Evolutionary conservation across 2,329 filamentous ascomycete species (phyloP).

Genomic region (Cyphellophora europaea): DNA sequence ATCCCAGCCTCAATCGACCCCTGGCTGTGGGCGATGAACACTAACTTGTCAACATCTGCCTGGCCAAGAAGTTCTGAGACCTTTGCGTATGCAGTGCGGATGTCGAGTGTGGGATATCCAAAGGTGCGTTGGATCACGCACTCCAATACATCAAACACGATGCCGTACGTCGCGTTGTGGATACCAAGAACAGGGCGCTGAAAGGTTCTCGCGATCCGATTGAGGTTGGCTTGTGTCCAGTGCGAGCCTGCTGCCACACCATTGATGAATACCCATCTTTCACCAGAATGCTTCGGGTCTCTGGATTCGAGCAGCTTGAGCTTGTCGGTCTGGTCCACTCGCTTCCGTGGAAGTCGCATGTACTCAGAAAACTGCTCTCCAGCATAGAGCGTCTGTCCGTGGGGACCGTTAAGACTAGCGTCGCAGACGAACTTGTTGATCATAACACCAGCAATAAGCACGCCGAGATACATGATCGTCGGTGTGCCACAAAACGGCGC

Average conservation of each 20-base stretch:
- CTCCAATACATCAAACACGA: slow-evolving; percentile 68
- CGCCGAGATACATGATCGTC: slow-evolving; percentile 24
- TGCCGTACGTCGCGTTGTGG: slow-evolving; percentile 65
- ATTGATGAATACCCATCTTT: slow-evolving; percentile 75
- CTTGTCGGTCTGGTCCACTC: slow-evolving; percentile 7
- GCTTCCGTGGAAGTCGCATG: slow-evolving; percentile 6
- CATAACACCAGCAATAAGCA: slow-evolving; percentile 22
- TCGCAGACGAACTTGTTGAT: slow-evolving; percentile 23
- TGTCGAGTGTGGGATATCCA: slow-evolving; percentile 60
- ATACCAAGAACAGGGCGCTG: slow-evolving; percentile 61
- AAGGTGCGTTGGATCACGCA: slow-evolving; percentile 70
- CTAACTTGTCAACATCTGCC: slow-evolving; percentile 54
- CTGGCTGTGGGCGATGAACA: slow-evolving; percentile 69
- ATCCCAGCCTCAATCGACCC: slow-evolving; percentile 66
- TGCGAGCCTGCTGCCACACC: slow-evolving; percentile 50
- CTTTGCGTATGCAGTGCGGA: slow-evolving; percentile 48
- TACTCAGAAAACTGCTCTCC: slow-evolving; percentile 7
- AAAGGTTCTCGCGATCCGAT: slow-evolving; percentile 64
- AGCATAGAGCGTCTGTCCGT: slow-evolving; percentile 4
- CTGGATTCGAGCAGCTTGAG: slow-evolving; percentile 8
- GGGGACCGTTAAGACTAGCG: slow-evolving; percentile 26
- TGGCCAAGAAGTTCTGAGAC: slow-evolving; percentile 58
- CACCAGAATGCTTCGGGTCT: slow-evolving; percentile 45
- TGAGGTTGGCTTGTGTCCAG: slow-evolving; percentile 62
- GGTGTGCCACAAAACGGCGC: slow-evolving; percentile 35